Evolutionary conservation across 2,329 filamentous ascomycete genomes (phyloP), one percentile per base, ranked within the genome.

Genomic region (Ceratocystiopsis brevicomis): DNA sequence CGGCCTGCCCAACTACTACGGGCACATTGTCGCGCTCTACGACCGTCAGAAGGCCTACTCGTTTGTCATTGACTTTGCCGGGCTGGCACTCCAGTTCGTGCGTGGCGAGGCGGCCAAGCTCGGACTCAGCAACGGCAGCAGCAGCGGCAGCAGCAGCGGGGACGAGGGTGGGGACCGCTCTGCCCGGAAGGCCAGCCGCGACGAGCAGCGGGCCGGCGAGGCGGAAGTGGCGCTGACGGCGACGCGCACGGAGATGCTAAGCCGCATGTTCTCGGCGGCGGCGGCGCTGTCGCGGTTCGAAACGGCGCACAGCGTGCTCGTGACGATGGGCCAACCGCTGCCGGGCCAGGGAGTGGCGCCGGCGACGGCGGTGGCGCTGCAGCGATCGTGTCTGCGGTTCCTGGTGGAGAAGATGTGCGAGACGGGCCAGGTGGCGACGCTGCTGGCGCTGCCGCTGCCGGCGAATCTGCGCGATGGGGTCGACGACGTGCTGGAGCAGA

Each of bases 1-100:
- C 44, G 90, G 88, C 2, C 68, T 87, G 37, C 72, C 84, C 6
- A 77, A 73, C 49, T 98, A 95, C 61, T 92, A 92, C 58, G 76
- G 79, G 37, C 90, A 98, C 57, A 73, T 96, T 41, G 72, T 87
- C 13, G 69, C 75, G 17, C 68, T 98, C 1, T 96, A 82, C 54
- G 87, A 95, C 56, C 73, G 73, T 51, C 71, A 75, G 38, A 81
- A 78, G 51, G 76, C 79, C 0, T 83, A 82, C 57, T 81, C 82
- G 2, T 82, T 81, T 53, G 83, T 92, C 37, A 73, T 85, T 6
- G 83, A 93, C 50, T 95, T 94, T 63, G 78, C 83, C 36, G 72
- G 76, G 36, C 64, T 87, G 19, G 78, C 82, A 6, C 64, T 92
- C 37, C 77, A 84, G 53, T 80, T 82, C 48, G 54, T 66, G 21